Conservation (phyloP, 2,329 filamentous ascomycete genomes). For the Aphanocladium album region DNA sequence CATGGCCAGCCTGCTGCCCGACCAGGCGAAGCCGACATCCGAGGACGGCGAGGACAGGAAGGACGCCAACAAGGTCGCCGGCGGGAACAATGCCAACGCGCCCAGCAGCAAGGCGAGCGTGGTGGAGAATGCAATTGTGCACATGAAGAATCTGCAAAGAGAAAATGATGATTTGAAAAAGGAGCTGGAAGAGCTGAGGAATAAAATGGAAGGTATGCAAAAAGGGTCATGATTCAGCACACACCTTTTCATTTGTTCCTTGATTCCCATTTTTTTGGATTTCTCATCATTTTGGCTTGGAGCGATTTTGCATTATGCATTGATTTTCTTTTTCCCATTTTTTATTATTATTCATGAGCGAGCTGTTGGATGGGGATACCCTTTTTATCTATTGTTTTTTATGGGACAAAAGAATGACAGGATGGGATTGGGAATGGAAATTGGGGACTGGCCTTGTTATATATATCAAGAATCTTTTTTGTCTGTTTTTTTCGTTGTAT, state of each 20-base stretch:
- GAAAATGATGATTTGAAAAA: slow-evolving; percentile 66
- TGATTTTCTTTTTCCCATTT: background rate
- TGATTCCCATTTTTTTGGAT: background rate
- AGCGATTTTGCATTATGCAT: slow-evolving; percentile 7
- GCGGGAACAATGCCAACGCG: slow-evolving; percentile 30
- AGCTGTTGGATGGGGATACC: slow-evolving; percentile 11
- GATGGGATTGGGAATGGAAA: background rate
- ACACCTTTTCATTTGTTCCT: background rate
- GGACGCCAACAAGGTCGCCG: slow-evolving; percentile 34
- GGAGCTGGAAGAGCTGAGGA: slow-evolving; percentile 41
- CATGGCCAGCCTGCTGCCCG: slow-evolving; percentile 82
- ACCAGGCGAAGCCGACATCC: slow-evolving; percentile 35
- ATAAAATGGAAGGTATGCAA: slow-evolving; percentile 25
- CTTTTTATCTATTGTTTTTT: background rate
- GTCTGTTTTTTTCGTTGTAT: too few species aligned
- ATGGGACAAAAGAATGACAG: background rate
- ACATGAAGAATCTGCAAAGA: slow-evolving; percentile 79
- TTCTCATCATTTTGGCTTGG: background rate
- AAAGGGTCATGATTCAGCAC: background rate
- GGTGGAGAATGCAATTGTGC: slow-evolving; percentile 94
- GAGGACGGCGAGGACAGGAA: slow-evolving; percentile 44
- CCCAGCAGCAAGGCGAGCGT: slow-evolving; percentile 92
- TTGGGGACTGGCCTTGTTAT: background rate
- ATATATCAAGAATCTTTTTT: too few species aligned
- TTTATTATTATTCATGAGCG: background rate